Percentiles rank a stretch among this genome's conserved stretches.
Conservation (phyloP, 108 stramenopile species). For the Aureococcus anophagefferens region DNA sequence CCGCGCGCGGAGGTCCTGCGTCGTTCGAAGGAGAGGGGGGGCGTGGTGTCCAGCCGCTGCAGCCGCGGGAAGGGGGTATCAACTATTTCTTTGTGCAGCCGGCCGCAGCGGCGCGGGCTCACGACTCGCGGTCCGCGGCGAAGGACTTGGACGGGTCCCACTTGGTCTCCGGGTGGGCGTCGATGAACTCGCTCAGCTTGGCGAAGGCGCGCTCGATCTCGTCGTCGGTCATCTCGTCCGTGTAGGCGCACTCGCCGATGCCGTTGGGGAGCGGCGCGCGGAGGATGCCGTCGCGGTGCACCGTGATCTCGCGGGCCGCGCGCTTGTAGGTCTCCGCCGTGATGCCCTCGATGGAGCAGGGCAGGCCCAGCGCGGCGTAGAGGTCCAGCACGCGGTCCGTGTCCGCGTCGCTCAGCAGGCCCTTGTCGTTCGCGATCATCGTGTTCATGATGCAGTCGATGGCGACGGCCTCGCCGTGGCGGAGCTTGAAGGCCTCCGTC, state of each 20-base stretch:
- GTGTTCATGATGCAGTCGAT: background rate
- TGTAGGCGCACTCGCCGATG: constrained; percentile 78
- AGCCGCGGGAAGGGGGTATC: too few relatives aligned
- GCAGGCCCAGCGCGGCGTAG: constrained; percentile 68
- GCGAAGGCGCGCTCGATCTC: constrained; percentile 72
- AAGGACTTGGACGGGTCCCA: background rate
- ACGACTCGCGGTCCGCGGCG: too few relatives aligned
- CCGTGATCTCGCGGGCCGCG: constrained; percentile 81
- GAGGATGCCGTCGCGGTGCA: constrained; percentile 86
- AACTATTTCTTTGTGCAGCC: too few relatives aligned
- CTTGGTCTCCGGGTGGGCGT: background rate
- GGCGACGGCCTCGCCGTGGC: constrained; percentile 89
- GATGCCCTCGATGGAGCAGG: constrained; percentile 47
- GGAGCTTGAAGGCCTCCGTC: constrained; percentile 79
- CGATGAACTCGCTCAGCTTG: constrained; percentile 44
- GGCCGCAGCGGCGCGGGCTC: too few relatives aligned
- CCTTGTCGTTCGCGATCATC: constrained; percentile 62
- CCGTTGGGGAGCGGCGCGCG: constrained; percentile 80
- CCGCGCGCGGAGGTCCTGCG: too few relatives aligned
- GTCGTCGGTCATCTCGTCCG: constrained; percentile 76
- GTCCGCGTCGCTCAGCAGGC: constrained; percentile 80
- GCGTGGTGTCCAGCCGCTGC: too few relatives aligned
- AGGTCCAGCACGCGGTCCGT: constrained; percentile 68
- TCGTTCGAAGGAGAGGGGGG: too few relatives aligned
- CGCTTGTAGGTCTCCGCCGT: constrained; percentile 68